Base-by-base conservation (phyloP, 2,329 filamentous ascomycete species). In the Niveomyces coronatus region DNA sequence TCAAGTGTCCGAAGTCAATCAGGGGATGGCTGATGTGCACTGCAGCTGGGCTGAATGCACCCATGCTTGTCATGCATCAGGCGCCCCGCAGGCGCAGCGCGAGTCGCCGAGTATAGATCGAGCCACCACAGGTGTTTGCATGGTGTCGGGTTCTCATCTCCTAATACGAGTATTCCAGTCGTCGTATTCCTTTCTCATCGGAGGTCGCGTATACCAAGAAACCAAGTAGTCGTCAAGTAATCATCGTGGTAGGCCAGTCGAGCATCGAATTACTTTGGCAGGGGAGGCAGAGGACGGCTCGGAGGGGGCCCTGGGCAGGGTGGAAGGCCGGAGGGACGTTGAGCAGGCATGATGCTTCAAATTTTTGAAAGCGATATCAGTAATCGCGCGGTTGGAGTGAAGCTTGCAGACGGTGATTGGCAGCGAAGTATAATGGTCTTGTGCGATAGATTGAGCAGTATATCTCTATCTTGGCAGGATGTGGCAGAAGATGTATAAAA, bases 271-370 rank as follows among this genome's bases (percentile, higher is more conserved):
- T 70, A 66, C 64, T 76, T 79, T 55, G 76, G 76, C 45, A 79
- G 70, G 60, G 75, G 71, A 58, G 76, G 76, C 38, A 79, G 71
- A 60, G 76, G 76, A 39, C 76, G 67, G 60, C 69, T 74, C 46
- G 76, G 76, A 52, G 76, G 76, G 44, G 76, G 76, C 50, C 76
- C 76, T 39, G 76, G 75, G 71, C 75, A 79, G 49, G 76, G 76
- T 63, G 76, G 76, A 47, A 80, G 72, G 53, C 79, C 74, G 49
- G 74, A 76, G 45, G 76, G 75, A 55, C 75, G 71, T 59, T 76
- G 72, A 47, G 70, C 63, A 60, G 71, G 69, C 68, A 75, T 73
- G 44, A n/a, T n/a, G n/a, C n/a, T n/a, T n/a, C n/a, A n/a, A n/a
- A n/a, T n/a, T n/a, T n/a, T n/a, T n/a, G n/a, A n/a, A n/a, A n/a